phyloP scores from a whole-genome alignment of 768 basidiomycete genomes.

The Auricularia sp. region DNA sequence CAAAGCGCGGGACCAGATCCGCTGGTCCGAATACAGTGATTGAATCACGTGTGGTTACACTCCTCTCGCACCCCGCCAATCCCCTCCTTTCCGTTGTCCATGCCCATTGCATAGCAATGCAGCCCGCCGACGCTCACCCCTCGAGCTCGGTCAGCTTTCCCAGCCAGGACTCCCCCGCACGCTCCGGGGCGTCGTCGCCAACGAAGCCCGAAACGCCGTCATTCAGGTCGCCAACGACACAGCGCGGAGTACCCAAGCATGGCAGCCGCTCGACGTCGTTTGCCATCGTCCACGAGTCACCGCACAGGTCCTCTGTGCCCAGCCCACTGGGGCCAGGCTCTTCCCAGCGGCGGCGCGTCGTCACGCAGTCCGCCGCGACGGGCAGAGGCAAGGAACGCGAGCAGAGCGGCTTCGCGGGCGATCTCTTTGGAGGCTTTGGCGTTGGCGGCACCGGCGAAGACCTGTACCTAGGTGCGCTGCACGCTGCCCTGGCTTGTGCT shows the following conservation, averaged over 20 bases:
- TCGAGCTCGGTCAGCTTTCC: not conserved
- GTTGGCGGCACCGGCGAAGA: not conserved
- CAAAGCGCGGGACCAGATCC: too few species aligned
- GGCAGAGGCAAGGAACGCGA: not conserved
- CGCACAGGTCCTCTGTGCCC: not conserved
- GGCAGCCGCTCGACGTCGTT: slow-evolving; percentile 1
- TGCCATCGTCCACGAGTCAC: not conserved
- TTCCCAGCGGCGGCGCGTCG: not conserved
- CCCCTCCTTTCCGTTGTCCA: too few species aligned
- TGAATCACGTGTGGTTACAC: too few species aligned
- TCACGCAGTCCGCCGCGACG: not conserved
- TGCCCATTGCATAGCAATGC: not conserved
- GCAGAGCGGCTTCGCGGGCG: not conserved
- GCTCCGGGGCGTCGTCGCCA: not conserved
- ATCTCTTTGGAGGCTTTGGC: not conserved
- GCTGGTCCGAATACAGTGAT: too few species aligned
- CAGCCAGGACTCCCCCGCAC: not conserved
- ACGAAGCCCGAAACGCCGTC: not conserved
- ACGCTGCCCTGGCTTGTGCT: not conserved
- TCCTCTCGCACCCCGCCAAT: too few species aligned
- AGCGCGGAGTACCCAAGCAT: not conserved
- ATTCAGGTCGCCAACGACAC: not conserved
- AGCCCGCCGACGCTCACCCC: not conserved
- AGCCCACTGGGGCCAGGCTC: not conserved
- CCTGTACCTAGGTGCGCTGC: not conserved